Evolutionary conservation across 495 filamentous ascomycete species (phyloP), one percentile per base, ranked within the genome.

Genomic region (Daldinia loculata): DNA sequence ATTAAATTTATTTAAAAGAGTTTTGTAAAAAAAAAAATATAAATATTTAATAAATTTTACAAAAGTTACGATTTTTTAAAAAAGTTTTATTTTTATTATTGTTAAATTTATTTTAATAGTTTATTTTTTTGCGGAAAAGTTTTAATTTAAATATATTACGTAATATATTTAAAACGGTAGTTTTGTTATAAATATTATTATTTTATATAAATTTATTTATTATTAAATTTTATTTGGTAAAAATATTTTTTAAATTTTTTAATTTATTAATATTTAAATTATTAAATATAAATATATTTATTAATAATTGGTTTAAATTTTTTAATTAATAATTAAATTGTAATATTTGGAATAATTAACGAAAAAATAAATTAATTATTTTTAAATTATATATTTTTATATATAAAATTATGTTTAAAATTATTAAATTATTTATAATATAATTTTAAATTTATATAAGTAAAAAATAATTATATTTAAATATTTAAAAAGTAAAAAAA

Each of bases 391-490:
- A 41, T 27, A 43, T 41, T 5, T 41, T 15, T 41, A 41, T 41
- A 41, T n/a, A 6, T 41, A 41, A 41, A 41, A 41, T 41, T n/a
- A n/a, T 0, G 15, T 41, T 15, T 17, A 41, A 41, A 41, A 41
- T 41, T 41, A 41, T 41, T 41, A 17, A 41, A 17, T 41, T 41
- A 41, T 41, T 41, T 41, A 41, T 4, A 41, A 17, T 41, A 41
- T 41, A 15, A 3, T 41, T 41, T 41, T 5, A n/a, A 5, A 41
- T 41, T 41, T 41, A 41, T 41, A 17, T 4, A 59, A 14, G 11
- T n/a, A 27, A 45, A 59, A 43, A 59, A 59, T 27, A 9, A 24
- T 51, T 11, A 24, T 51, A 24, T 51, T 51, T 51, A 51, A 51
- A 51, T 51, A 51, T 26, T 26, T 26, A 26, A 26, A 26, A 26